A percentile compares a stretch with the other conserved stretches of the same genome.
phyloP scores from a whole-genome alignment of 805 yeast species.

The Jamesozyma gamospora region DNA sequence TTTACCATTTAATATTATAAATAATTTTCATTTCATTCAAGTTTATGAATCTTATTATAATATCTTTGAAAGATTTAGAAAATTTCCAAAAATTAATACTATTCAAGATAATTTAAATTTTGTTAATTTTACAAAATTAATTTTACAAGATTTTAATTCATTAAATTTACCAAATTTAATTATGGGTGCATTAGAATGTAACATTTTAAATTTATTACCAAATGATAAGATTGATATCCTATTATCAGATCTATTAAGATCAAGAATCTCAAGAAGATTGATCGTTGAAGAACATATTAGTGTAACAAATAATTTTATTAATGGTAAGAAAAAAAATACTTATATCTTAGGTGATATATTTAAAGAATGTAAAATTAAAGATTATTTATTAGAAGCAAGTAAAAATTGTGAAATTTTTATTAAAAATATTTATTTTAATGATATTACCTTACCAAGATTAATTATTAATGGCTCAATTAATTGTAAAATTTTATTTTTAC shows the following conservation, averaged over 20 bases:
- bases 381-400: constrained; percentile 51
- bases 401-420: constrained; percentile 42
- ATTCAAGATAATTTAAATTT: constrained; percentile 69
- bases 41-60: constrained; percentile 84
- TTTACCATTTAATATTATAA: constrained; percentile 73
- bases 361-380: constrained; percentile 63
- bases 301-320: constrained; percentile 53
- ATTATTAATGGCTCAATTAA: constrained; percentile 64
- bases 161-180: constrained; percentile 77
- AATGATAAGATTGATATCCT: constrained; percentile 57
- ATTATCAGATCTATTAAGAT: constrained; percentile 67
- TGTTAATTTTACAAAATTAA: constrained; percentile 49
- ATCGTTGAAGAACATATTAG: constrained; percentile 87
- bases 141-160: constrained; percentile 68
- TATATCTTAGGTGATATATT: constrained; percentile 72
- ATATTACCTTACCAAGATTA: constrained; percentile 58
- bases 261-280: constrained; percentile 81
- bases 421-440: constrained; percentile 41
- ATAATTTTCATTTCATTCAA: constrained; percentile 75
- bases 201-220: constrained; percentile 48
- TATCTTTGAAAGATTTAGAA: constrained; percentile 78
- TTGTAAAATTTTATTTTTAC: constrained; percentile 69
- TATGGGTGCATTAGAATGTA: constrained; percentile 85
- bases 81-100: constrained; percentile 54
- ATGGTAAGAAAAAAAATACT: constrained; percentile 33